Evolutionary conservation across 257 asterid species (phyloP), one percentile per base, ranked within the genome.

Genomic region (Nyctanthes arbortristis): DNA sequence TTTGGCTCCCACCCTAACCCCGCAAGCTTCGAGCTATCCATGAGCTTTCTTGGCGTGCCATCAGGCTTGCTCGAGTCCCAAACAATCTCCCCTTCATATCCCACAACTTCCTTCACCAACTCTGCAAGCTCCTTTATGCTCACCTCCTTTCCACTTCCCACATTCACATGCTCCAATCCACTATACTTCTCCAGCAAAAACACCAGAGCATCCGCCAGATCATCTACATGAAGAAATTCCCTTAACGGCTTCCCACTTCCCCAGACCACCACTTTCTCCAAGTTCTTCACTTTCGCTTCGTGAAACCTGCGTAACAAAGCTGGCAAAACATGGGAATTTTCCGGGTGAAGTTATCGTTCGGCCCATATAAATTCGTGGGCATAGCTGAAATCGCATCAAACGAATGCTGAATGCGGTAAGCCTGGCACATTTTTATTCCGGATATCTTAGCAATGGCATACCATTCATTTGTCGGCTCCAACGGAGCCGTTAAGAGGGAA

Each of bases 11-110:
- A 90, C 29, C 98, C 98, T 86, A 90, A 75, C 24, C 76, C 80
- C 30, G 73, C 84, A 30, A 93, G 85, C 75, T 79, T 90, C 1
- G 97, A 87, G 74, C 87, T 88, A 75, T 93, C 97, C 97, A 93
- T 90, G 69, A 93, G 92, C 87, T 93, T 93, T 80, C 97, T 85
- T 1, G 98, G 98, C 1, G 97, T 93, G 31, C 98, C 98, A 72
- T 93, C 97, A 1, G 96, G 98, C 86, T 90, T 93, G 22, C 75
- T 81, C 31, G 84, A 75, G 79, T 93, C 98, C 98, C 98, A 90
- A 16, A 84, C 79, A 55, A 93, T 37, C 79, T 93, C 89, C 71
- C 98, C 97, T 69, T 83, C 30, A 67, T 85, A 90, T 63, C 93
- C 98, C 66, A 93, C 98, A 33, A 85, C 95, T 43, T 87, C 97